Conservation (phyloP, 805 yeast species). For the Alloascoidea africana region DNA sequence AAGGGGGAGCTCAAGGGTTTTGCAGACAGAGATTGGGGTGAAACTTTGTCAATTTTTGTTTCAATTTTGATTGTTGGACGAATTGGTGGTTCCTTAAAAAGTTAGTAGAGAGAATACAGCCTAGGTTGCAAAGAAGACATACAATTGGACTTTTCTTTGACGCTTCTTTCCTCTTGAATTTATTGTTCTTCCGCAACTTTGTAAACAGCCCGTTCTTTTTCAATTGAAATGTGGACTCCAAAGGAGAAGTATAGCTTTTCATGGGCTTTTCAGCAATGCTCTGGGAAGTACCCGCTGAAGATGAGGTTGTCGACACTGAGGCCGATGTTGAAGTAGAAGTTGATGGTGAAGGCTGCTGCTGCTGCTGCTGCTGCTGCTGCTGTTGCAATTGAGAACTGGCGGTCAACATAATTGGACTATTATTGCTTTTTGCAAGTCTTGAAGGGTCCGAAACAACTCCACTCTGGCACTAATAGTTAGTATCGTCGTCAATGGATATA, state of each 20-base stretch:
- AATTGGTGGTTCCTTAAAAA: background rate
- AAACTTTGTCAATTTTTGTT: background rate
- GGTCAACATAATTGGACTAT: too few species aligned
- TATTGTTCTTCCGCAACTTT: background rate
- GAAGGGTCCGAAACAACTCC: too few species aligned
- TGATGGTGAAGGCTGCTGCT: background rate
- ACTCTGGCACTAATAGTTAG: too few species aligned
- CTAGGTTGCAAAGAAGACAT: background rate
- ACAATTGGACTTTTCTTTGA: background rate
- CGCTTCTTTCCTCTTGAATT: background rate
- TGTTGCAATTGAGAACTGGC: background rate
- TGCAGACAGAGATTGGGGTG: background rate
- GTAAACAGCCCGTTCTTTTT: background rate
- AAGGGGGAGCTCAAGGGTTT: background rate
- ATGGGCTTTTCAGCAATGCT: background rate
- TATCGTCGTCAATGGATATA: too few species aligned
- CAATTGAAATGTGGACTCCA: background rate
- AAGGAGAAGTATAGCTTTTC: background rate
- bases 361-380: background rate
- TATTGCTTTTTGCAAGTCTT: too few species aligned
- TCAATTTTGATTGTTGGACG: background rate
- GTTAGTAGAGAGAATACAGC: background rate
- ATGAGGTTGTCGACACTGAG: background rate
- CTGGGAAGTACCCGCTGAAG: background rate
- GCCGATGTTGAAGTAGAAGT: background rate